A percentile compares a stretch with the other conserved stretches of the same genome.
These are phyloP conservation scores for Tephrocybe sp. DNA, from an alignment of 768 basidiomycete species.

Conservation along the genomic window DNA sequence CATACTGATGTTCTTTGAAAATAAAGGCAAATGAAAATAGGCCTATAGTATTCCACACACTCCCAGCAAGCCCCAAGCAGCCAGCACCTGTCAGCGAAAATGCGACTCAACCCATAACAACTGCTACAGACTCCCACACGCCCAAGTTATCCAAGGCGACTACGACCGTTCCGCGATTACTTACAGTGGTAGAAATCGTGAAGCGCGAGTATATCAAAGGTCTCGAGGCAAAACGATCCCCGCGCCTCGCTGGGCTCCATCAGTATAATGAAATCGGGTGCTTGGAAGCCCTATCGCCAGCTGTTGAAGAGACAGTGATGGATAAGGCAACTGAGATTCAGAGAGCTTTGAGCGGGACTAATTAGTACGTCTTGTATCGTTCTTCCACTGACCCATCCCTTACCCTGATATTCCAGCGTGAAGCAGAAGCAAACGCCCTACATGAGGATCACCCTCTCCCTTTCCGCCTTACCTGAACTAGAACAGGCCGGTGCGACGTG, in stretches of 20 bases:
- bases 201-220: conserved; percentile 73
- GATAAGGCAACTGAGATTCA: conserved; percentile 35
- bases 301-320: conserved; percentile 22
- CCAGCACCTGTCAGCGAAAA: conserved; percentile 3
- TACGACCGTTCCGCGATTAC: conserved; percentile 54
- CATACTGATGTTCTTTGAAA: not conserved
- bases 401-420: conserved; percentile 34
- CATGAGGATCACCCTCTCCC: conserved; percentile 68
- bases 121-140: not conserved
- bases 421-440: conserved; percentile 58
- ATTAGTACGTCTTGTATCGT: conserved; percentile 45
- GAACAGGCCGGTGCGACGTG: conserved; percentile 49
- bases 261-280: conserved; percentile 74
- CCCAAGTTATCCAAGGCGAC: conserved; percentile 31
- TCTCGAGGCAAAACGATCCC: conserved; percentile 39
- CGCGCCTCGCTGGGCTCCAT: conserved; percentile 54
- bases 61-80: conserved; percentile 35
- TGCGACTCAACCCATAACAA: conserved; percentile 2
- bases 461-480: conserved; percentile 38
- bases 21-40: conserved; percentile 44
- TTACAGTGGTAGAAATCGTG: conserved; percentile 80
- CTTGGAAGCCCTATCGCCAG: conserved; percentile 38
- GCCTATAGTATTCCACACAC: conserved; percentile 58
- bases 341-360: conserved; percentile 53
- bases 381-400: not conserved